phyloP scores from a whole-genome alignment of 2,329 filamentous ascomycete species.

The Arthrinium phaeospermum region DNA sequence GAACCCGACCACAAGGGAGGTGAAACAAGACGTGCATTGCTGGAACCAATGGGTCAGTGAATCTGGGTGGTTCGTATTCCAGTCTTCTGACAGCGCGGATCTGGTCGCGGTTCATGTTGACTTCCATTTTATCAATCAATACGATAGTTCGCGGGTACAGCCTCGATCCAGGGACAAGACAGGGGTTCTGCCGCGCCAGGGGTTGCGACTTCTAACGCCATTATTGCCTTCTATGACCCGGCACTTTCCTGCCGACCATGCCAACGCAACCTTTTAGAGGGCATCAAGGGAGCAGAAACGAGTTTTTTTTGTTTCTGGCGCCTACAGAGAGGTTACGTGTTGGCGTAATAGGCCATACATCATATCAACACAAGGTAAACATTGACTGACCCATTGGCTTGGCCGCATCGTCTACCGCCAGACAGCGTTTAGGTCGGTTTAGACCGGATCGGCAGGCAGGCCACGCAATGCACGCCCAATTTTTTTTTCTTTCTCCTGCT shows the following conservation, averaged over 20 bases:
- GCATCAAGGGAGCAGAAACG: background rate
- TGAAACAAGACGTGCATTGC: conserved; percentile 4
- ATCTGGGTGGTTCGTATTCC: background rate
- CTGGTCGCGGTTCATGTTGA: background rate
- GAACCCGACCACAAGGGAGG: background rate
- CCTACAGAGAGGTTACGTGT: background rate
- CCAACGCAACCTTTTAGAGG: background rate
- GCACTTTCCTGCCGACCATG: background rate
- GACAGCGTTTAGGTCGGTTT: background rate
- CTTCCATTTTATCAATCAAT: background rate
- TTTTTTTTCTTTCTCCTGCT: background rate
- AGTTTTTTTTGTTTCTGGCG: background rate
- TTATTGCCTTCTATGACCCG: background rate
- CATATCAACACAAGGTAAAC: background rate
- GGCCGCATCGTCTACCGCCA: background rate
- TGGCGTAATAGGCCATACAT: background rate
- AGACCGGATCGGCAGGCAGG: conserved; percentile 14
- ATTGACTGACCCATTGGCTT: background rate
- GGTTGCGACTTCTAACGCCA: background rate
- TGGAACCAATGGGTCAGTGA: background rate
- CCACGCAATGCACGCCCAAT: conserved; percentile 15
- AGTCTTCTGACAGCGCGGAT: background rate
- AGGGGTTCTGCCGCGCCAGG: background rate
- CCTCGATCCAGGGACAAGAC: background rate
- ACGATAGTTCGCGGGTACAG: conserved; percentile 10